Evolutionary conservation across 2,329 filamentous ascomycete species (phyloP).

Genomic region (Didymella pinodella): DNA sequence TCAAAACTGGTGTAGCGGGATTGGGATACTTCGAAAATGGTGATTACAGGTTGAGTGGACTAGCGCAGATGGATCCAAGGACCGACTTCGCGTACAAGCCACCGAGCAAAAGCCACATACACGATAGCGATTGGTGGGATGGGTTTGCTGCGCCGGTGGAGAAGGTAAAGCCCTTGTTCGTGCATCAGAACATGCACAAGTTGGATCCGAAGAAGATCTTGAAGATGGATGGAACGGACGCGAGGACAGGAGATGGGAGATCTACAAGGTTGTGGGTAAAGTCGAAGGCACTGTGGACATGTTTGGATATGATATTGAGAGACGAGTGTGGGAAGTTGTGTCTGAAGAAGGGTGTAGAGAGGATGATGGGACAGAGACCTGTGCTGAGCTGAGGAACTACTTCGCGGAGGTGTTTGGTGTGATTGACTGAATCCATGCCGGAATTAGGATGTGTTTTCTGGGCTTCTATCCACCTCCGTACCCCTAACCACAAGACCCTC

Average conservation of each 20-base stretch:
- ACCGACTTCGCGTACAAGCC: constrained; percentile 30
- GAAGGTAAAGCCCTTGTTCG: constrained; percentile 27
- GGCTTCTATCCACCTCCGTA: neutral
- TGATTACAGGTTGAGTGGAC: constrained; percentile 21
- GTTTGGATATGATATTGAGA: constrained; percentile 39
- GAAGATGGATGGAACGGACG: constrained; percentile 17
- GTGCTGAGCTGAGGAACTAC: constrained; percentile 22
- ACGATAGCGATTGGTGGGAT: constrained; percentile 21
- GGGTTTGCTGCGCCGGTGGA: constrained; percentile 2
- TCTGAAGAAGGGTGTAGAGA: constrained; percentile 33
- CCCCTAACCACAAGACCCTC: neutral
- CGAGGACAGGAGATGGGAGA: constrained; percentile 15
- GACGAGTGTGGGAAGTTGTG: constrained; percentile 35
- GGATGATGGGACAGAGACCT: constrained; percentile 19
- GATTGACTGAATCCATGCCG: constrained; percentile 8
- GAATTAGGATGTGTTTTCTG: neutral
- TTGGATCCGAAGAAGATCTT: constrained; percentile 29
- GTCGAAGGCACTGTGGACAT: constrained; percentile 22
- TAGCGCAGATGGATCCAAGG: constrained; percentile 33
- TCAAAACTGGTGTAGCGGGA: constrained; percentile 44
- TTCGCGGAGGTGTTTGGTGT: constrained; percentile 31
- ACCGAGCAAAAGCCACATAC: constrained; percentile 29
- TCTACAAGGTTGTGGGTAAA: constrained; percentile 31
- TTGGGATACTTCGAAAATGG: constrained; percentile 39
- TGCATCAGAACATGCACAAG: constrained; percentile 36